Base-by-base conservation (phyloP, 352 stramenopile species). In the Phytopythium kandeliae region DNA sequence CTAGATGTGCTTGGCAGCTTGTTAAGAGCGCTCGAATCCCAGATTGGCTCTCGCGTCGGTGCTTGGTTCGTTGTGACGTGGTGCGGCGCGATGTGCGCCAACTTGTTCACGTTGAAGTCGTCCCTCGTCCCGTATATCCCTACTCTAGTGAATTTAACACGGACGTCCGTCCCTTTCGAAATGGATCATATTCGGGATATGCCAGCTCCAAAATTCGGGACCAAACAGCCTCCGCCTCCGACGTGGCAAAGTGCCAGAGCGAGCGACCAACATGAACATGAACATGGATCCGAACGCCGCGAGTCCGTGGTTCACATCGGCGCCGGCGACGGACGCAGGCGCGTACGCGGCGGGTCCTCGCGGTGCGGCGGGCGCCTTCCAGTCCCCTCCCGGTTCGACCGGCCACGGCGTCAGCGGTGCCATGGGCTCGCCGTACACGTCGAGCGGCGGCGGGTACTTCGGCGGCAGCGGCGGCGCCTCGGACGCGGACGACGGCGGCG, bases 231-330 rank as follows among this genome's bases (percentile, higher is more conserved):
- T 11, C 5, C 5, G 28, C 15, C 7, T 25, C n/a, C 35, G 36
- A 42, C 36, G 36, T 42, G 36, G 36, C 36, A 25, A 25, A 8
- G 13, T 7, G 4, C 33, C 31, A 33, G 28, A 5, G 28, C 28
- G 28, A 5, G 10, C 10, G 36, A 21, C 37, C 19, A 16, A 13
- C 25, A 88, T 88, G 77, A 74, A 88, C 58, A 85, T 88, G 67
- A 88, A 88, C 51, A 88, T 88, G 77, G 77, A 88, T 62, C 77
- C 74, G 37, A 82, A 74, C 63, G 62, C 60, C 37, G 66, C 65
- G 56, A 83, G 77, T 49, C 78, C 78, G 55, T 89, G 78, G 78
- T 89, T 89, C 55, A 89, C 75, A 57, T 54, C 61, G 31, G 47
- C 59, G 36, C 65, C 64, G 13, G 73, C 78, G 37, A 59, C 63